Percentiles rank a stretch among this genome's conserved stretches.
phyloP scores from a whole-genome alignment of 2,329 filamentous ascomycete genomes.

The Paramyrothecium roridum region DNA sequence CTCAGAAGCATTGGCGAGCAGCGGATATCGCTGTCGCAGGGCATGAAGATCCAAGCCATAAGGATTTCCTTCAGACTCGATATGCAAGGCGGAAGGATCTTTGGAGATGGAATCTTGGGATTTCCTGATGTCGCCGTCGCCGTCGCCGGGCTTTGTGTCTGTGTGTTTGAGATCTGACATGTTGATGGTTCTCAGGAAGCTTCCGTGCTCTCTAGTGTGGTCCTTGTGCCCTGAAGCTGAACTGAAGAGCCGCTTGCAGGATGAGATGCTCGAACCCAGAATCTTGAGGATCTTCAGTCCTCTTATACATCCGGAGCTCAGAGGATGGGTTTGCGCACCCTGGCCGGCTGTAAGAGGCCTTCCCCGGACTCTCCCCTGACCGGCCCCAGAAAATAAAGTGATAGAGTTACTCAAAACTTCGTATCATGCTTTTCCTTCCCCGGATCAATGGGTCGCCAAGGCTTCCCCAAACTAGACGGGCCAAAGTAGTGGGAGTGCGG shows the following conservation, averaged over 20 bases:
- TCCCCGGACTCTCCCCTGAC: not conserved
- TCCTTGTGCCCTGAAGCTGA: no score
- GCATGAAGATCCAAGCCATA: not conserved
- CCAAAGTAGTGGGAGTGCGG: not conserved
- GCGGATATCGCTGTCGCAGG: not conserved
- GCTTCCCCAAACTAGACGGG: not conserved
- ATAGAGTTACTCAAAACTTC: no score
- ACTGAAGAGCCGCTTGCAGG: not conserved
- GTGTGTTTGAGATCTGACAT: not conserved
- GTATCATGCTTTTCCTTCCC: no score
- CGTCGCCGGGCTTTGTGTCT: not conserved
- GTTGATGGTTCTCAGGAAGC: not conserved
- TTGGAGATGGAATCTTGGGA: not conserved
- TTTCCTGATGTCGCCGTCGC: not conserved
- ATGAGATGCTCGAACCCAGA: not conserved
- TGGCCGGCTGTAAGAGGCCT: not conserved
- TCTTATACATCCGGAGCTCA: not conserved
- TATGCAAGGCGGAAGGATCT: not conserved
- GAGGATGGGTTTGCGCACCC: not conserved
- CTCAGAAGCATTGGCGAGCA: slow-evolving; percentile 12
- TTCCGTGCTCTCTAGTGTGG: no score
- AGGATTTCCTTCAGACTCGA: not conserved
- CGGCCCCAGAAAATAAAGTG: not conserved
- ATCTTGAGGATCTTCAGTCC: not conserved
- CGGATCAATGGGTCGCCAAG: not conserved